Base-by-base conservation (phyloP, 2,329 filamentous ascomycete genomes). In the Orbilia javanica region DNA sequence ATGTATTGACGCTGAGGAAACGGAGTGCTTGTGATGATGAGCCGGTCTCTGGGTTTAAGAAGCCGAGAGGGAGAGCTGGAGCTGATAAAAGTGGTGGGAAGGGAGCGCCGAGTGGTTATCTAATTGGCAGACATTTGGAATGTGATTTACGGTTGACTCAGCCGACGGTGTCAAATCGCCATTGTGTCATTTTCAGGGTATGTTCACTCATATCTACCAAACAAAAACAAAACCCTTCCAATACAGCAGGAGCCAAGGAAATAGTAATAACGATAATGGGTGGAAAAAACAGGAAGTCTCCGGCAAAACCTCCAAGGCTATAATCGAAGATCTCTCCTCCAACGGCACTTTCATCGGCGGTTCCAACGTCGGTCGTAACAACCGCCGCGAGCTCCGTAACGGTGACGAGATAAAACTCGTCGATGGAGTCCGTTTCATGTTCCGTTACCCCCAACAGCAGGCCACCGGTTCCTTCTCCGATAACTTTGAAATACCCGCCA, bases 341-440 rank as follows among this genome's bases (percentile, higher is more conserved):
- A 99, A 99, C 83, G 96, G 96, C 63, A 99, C 96, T 0, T 99
- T 94, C 83, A 91, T 99, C 81, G 98, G 98, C 82, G 94, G 97
- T 81, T 91, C 91, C 15, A 88, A 97, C 31, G 89, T 99, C 25
- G 96, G 96, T 25, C 91, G 95, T 64, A 99, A 99, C 84, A 93
- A 97, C 84, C 89, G 93, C 68, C 90, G 95, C 74, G 93, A 97
- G 83, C 87, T 99, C 29, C 88, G 94, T 81, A 93, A 98, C 81
- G 90, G 92, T 42, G 96, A 99, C 81, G 94, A 98, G 84, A 92
- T 99, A 63, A 92, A 92, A 5, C 90, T 99, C 34, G 87, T 97
- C 60, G 90, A 93, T 82, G 91, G 93, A 82, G 93, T 93, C 7
- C 90, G 93, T 22, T 99, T 96, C 84, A 89, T 97, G 71, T 99